Evolutionary conservation across 306 rosid species (phyloP), one percentile per base, ranked within the genome.

Genomic region (Adenanthera pavonina): DNA sequence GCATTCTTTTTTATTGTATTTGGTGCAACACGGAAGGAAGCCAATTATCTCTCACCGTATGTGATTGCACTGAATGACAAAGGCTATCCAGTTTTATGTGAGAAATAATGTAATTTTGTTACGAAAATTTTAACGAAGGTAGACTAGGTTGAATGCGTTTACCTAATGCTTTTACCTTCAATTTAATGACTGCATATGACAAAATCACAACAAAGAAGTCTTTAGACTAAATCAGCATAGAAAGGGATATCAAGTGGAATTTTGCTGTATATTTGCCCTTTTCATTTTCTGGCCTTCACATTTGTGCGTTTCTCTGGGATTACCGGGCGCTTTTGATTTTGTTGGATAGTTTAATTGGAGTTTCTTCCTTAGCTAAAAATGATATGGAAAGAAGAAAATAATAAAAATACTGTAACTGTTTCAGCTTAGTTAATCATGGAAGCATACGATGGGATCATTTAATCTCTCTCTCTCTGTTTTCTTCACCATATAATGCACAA

Each of bases 1-100:
- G 77, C 6, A 20, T 59, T 20, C 25, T 20, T 35, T 20, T 33
- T 19, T 35, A 68, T 65, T 65, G 62, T 74, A 49, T 41, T 41
- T n/a, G 40, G 49, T 75, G 8, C 8, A 61, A 61, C 13, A 68
- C 40, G 34, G 52, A 38, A 59, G 40, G 30, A 38, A 46, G 57
- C 61, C 30, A 33, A 34, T 62, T 34, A 62, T 54, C 65, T 48
- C 40, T 57, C 14, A 11, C 13, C 20, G 3, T 34, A 61, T 52
- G 46, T 70, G 44, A 52, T 59, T 34, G 62, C 64, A 59, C 64
- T n/a, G 33, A 71, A 71, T 36, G 66, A 16, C 66, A 38, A 74
- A n/a, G 67, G 3, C 40, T 74, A 11, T 12, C 60, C 6, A 17
- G 43, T 36, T 51, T 66, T 64, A 16, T 48, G 73, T 64, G 61